Percentiles rank a stretch among this genome's conserved stretches.
phyloP scores from a whole-genome alignment of 208 protist genomes.

The Crithidia brevicula region DNA sequence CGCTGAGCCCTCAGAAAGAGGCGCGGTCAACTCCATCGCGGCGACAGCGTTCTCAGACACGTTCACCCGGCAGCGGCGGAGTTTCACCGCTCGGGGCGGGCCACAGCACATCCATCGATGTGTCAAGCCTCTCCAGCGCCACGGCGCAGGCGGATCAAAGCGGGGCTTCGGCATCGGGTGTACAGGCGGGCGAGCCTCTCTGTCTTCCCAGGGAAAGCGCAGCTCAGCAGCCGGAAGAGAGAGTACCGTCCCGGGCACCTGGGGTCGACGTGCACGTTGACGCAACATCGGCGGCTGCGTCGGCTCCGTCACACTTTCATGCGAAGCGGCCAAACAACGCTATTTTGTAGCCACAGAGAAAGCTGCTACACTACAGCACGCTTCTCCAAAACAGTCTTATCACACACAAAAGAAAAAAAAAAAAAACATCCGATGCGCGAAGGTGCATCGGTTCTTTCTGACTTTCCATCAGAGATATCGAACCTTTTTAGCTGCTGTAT shows the following conservation, averaged over 20 bases:
- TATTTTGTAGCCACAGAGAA: not conserved
- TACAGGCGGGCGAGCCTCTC: no score
- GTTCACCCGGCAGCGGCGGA: not conserved
- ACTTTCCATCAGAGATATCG: no score
- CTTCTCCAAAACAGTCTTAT: no score
- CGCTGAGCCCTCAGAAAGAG: not conserved
- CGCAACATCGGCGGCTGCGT: not conserved
- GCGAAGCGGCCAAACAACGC: not conserved
- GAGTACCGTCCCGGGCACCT: no score
- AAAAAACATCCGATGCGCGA: no score
- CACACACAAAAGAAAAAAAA: no score
- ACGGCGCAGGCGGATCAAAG: not conserved
- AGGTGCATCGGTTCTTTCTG: no score
- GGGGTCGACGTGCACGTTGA: not conserved
- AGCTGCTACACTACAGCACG: no score
- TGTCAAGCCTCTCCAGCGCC: constrained; percentile 49
- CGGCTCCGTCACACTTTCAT: not conserved
- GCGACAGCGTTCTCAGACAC: not conserved
- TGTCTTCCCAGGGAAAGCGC: no score
- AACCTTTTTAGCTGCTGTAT: not conserved
- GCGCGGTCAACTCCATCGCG: not conserved
- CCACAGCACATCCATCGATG: constrained; percentile 23
- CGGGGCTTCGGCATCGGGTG: not conserved
- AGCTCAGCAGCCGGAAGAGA: no score
- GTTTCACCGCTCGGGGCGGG: not conserved